Base-by-base conservation (phyloP, 1,284 basidiomycete genomes). In the Sporisorium graminicola region DNA sequence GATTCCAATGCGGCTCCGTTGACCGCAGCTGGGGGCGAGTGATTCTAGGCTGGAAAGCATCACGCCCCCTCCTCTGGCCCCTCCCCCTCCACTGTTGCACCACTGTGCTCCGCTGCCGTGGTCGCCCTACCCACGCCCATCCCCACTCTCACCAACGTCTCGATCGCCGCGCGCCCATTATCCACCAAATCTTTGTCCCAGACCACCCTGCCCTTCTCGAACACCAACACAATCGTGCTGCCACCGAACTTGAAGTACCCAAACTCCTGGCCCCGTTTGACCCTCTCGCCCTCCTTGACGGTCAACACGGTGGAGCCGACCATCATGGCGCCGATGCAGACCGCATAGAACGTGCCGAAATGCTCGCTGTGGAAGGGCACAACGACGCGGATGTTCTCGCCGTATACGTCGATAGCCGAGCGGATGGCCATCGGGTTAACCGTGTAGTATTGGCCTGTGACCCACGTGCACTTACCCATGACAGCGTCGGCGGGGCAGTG, bases 131-230 rank as follows among this genome's bases (percentile, higher is more conserved):
- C 82, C 18, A 84, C 50, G 18, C 81, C 77, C 75, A 78, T 82
- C 7, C 82, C 82, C 7, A 92, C 92, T 86, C 90, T 89, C 40
- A 94, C 88, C 7, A 92, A 86, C 20, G 92, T 93, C 86, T 94
- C 93, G 55, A 92, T 88, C 20, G 88, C 87, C 58, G 88, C 86
- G 58, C 87, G 79, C 35, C 91, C 92, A 75, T 90, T 91, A 42
- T 92, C 89, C 26, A 94, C 80, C n/a, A 98, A 86, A 85, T 98
- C 96, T 75, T 94, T 91, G 81, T 98, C 96, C 91, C 94, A 98
- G 80, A 91, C 88, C 8, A 97, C 89, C 1, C 87, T 89, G 10
- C 92, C 93, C 79, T 90, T 92, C 86, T 95, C 93, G 58, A 80
- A 80, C n/a, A 79, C 62, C 26, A 82, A 56, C 40, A 84, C 78